Percentiles rank a stretch among this genome's conserved stretches.
Evolutionary conservation across 441 rosid species (phyloP).

Genomic region (Rhodomyrtus psidioides): DNA sequence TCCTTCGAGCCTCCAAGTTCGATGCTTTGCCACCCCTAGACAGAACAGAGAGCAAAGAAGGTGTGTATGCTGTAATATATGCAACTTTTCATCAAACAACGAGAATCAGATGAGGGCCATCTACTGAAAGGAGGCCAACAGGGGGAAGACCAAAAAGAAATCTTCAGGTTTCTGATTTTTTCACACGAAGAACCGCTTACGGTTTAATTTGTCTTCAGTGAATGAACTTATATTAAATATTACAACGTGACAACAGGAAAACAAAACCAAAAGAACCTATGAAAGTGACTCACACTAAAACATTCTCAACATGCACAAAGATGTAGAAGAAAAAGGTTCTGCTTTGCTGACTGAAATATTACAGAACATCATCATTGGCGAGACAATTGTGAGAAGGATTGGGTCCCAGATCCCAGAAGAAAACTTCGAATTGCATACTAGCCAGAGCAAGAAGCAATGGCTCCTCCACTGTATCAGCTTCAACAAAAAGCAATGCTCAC

Average conservation of each 20-base stretch:
- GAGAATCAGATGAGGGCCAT: not conserved
- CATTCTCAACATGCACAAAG: not conserved
- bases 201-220: not conserved
- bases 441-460: not conserved
- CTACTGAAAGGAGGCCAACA: not conserved
- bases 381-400: not conserved
- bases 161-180: not conserved
- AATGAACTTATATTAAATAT: not conserved
- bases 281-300: not conserved
- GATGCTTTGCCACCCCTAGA: not conserved
- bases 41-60: not conserved
- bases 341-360: not conserved
- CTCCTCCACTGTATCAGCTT: not conserved
- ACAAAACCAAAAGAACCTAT: not conserved
- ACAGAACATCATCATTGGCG: not conserved
- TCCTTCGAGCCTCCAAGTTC: not conserved
- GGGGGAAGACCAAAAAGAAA: not conserved
- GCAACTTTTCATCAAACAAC: not conserved
- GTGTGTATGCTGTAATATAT: not conserved
- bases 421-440: not conserved
- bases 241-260: not conserved
- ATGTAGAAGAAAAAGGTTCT: not conserved
- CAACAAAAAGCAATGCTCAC: not conserved
- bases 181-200: not conserved
- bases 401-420: not conserved